Conservation (phyloP, 192 early-diverging fungal genomes). For the Gaertneriomyces semiglobifer region DNA sequence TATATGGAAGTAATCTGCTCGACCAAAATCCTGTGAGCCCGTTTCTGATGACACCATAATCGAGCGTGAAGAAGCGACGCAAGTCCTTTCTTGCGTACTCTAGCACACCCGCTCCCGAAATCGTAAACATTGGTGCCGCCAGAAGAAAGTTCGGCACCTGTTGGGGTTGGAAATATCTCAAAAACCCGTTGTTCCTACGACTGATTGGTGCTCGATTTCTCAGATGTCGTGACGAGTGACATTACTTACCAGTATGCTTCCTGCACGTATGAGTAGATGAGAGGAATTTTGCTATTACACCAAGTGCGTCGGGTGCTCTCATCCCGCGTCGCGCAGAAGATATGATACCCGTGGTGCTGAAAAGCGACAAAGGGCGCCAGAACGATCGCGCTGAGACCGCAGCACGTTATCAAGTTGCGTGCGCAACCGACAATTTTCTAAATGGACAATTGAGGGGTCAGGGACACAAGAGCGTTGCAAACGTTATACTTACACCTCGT, state of each 20-base stretch:
- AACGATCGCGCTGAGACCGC: constrained; percentile 13
- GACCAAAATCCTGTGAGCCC: constrained; percentile 10
- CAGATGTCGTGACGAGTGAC: constrained; percentile 5
- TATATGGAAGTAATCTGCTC: constrained; percentile 48
- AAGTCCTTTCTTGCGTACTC: constrained; percentile 53
- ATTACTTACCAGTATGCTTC: constrained; percentile 71
- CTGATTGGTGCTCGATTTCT: neutral
- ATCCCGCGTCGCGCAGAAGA: constrained; percentile 51
- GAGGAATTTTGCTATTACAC: constrained; percentile 60
- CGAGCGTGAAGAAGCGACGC: constrained; percentile 57
- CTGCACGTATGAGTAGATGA: constrained; percentile 83
- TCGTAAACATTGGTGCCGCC: constrained; percentile 70
- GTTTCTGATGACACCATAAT: constrained; percentile 15
- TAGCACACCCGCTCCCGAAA: constrained; percentile 61
- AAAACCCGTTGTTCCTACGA: constrained; percentile 77
- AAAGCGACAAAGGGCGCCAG: constrained; percentile 26
- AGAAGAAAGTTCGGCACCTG: constrained; percentile 92
- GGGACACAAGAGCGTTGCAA: neutral
- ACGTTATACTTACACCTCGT: constrained; percentile 2
- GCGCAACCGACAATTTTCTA: constrained; percentile 19
- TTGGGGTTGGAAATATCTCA: constrained; percentile 73
- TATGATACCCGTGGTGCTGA: constrained; percentile 33
- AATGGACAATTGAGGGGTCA: constrained; percentile 2
- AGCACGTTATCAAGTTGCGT: neutral
- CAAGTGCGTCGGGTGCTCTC: constrained; percentile 49